A percentile compares a stretch with the other conserved stretches of the same genome.
Evolutionary conservation across 2,329 filamentous ascomycete genomes (phyloP).

Genomic region (Penicillium sp.): DNA sequence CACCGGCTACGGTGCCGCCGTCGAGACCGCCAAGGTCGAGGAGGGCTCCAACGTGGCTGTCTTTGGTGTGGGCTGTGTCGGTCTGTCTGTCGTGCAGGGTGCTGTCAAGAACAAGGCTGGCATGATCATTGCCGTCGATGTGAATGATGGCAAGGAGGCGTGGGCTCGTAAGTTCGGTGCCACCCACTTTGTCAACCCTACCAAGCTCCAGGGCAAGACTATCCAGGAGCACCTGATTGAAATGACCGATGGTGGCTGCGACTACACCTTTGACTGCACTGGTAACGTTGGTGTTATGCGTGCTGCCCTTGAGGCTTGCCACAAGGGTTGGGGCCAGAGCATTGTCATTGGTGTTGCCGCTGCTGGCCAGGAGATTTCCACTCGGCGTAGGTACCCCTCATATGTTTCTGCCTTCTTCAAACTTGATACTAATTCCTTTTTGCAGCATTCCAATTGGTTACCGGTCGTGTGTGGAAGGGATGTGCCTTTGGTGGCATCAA

Average conservation of each 20-base stretch:
- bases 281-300: conserved; percentile 97
- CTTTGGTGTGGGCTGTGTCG: conserved; percentile 95
- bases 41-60: conserved; percentile 86
- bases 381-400: conserved; percentile 70
- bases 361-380: conserved; percentile 92
- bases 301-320: conserved; percentile 91
- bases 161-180: conserved; percentile 95
- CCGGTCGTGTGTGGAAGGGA: conserved; percentile 95
- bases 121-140: conserved; percentile 66
- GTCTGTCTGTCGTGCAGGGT: conserved; percentile 92
- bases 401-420: not conserved
- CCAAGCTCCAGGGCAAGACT: conserved; percentile 70
- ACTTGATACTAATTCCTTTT: conserved; percentile 15
- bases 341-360: conserved; percentile 98
- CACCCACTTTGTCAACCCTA: conserved; percentile 95
- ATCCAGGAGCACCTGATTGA: conserved; percentile 93
- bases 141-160: conserved; percentile 87
- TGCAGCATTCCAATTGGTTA: conserved; percentile 95
- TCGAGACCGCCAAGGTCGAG: conserved; percentile 90
- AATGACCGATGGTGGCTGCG: conserved; percentile 96
- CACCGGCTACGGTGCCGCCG: conserved; percentile 93
- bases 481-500: conserved; percentile 99
- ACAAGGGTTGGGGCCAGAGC: conserved; percentile 98
- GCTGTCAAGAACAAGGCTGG: conserved; percentile 78
- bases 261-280: conserved; percentile 99